Conservation (phyloP, 768 basidiomycete genomes). For the Trichaptum fuscoviolaceum region DNA sequence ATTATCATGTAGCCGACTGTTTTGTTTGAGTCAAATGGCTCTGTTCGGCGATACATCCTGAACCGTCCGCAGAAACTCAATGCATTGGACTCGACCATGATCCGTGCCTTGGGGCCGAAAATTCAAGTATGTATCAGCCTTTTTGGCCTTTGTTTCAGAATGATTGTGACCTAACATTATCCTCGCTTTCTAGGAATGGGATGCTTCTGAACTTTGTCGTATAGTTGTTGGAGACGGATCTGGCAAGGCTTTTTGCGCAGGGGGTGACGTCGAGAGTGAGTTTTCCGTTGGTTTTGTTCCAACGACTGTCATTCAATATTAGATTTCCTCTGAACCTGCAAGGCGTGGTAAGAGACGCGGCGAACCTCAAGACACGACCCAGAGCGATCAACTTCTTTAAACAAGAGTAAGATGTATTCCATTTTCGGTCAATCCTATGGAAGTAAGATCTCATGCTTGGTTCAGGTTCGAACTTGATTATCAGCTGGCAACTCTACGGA, state of each 20-base stretch:
- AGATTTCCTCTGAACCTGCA: constrained; percentile 10
- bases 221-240: constrained; percentile 68
- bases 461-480: constrained; percentile 78
- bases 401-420: constrained; percentile 58
- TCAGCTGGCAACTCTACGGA: constrained; percentile 59
- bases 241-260: constrained; percentile 85
- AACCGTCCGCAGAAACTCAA: constrained; percentile 81
- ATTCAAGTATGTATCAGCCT: constrained; percentile 54
- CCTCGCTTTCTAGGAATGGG: constrained; percentile 60
- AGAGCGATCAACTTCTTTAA: constrained; percentile 85
- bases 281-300: constrained; percentile 14
- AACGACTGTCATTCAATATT: neutral
- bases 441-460: constrained; percentile 12
- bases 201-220: constrained; percentile 60
- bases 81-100: constrained; percentile 76
- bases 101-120: constrained; percentile 60
- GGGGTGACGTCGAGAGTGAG: constrained; percentile 90
- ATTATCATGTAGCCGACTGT: constrained; percentile 36
- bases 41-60: constrained; percentile 64
- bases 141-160: neutral
- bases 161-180: neutral
- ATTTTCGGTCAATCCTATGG: constrained; percentile 15
- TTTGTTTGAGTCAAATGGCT: constrained; percentile 61
- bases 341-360: constrained; percentile 56
- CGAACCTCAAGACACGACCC: constrained; percentile 44